Conservation (phyloP, 768 basidiomycete species). For the Suillus brevipes region DNA sequence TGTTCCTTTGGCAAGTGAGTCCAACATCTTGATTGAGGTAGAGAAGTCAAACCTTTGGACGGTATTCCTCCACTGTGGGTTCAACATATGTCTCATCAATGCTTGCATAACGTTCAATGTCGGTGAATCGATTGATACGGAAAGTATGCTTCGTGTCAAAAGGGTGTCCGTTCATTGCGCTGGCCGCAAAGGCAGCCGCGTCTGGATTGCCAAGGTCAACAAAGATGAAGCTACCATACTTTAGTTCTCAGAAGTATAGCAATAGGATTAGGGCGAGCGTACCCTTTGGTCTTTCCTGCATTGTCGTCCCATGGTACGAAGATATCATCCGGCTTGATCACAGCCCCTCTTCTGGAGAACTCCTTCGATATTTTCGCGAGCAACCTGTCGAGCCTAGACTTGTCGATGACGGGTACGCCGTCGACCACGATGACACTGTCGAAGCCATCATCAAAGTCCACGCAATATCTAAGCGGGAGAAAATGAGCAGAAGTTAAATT, state of each 20-base stretch:
- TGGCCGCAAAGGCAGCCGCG: constrained; percentile 68
- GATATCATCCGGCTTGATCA: constrained; percentile 76
- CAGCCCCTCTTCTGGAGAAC: constrained; percentile 77
- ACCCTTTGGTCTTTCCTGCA: constrained; percentile 92
- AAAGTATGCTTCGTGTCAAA: constrained; percentile 90
- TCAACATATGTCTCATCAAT: constrained; percentile 80
- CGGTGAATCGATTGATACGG: constrained; percentile 82
- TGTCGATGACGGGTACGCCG: constrained; percentile 88
- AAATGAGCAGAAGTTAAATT: constrained; percentile 3
- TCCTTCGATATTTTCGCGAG: constrained; percentile 80
- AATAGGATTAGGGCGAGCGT: constrained; percentile 22
- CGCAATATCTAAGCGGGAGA: constrained; percentile 66
- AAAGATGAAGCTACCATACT: constrained; percentile 67
- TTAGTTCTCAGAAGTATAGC: not conserved
- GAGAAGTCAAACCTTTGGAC: constrained; percentile 54
- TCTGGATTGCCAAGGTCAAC: constrained; percentile 73
- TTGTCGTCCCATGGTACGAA: constrained; percentile 86
- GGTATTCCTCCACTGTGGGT: constrained; percentile 71
- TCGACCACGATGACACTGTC: constrained; percentile 94
- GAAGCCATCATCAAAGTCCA: constrained; percentile 80
- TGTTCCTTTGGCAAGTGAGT: constrained; percentile 66
- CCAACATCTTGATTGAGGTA: not conserved
- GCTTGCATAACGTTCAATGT: constrained; percentile 80
- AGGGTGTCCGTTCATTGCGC: constrained; percentile 69
- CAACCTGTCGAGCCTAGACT: constrained; percentile 79